Conservation (phyloP, 2,329 filamentous ascomycete species). For the Colletotrichum chlorophyti region DNA sequence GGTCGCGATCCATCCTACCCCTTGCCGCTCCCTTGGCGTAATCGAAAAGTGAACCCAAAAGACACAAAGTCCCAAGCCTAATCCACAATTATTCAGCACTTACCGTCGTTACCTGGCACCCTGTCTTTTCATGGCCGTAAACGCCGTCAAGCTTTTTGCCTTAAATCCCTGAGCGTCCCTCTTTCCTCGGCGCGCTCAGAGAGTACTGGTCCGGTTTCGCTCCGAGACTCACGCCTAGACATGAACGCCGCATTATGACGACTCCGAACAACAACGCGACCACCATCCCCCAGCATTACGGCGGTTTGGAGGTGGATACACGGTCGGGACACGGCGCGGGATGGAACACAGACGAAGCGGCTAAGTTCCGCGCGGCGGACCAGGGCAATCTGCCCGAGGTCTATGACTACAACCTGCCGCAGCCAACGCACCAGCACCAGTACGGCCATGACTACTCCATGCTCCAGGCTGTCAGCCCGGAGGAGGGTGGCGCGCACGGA, state of each 20-base stretch:
- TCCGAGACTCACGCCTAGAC: not conserved
- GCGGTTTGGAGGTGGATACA: conserved; percentile 19
- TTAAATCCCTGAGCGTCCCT: not conserved
- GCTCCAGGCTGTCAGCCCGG: conserved; percentile 4
- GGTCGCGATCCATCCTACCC: conserved; percentile 5
- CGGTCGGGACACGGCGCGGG: not conserved
- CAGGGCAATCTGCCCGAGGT: conserved; percentile 17
- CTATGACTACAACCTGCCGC: conserved; percentile 2
- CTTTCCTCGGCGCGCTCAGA: not conserved
- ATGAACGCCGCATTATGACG: conserved; percentile 19
- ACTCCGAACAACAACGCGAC: conserved; percentile 2
- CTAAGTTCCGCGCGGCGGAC: conserved; percentile 7
- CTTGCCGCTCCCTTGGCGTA: conserved; percentile 9
- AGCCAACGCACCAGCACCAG: conserved; percentile 4
- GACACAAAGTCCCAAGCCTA: not conserved
- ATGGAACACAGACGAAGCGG: not conserved
- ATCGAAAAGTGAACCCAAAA: not conserved
- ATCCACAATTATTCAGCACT: not conserved
- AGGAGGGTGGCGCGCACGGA: not conserved
- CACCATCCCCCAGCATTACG: conserved; percentile 14
- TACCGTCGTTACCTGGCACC: not conserved
- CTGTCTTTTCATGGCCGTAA: not conserved
- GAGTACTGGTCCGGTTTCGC: not conserved
- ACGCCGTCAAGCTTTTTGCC: not conserved
- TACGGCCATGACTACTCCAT: conserved; percentile 4